Evolutionary conservation across 2,329 filamentous ascomycete species (phyloP).

Genomic region (Gnomoniopsis sp.): DNA sequence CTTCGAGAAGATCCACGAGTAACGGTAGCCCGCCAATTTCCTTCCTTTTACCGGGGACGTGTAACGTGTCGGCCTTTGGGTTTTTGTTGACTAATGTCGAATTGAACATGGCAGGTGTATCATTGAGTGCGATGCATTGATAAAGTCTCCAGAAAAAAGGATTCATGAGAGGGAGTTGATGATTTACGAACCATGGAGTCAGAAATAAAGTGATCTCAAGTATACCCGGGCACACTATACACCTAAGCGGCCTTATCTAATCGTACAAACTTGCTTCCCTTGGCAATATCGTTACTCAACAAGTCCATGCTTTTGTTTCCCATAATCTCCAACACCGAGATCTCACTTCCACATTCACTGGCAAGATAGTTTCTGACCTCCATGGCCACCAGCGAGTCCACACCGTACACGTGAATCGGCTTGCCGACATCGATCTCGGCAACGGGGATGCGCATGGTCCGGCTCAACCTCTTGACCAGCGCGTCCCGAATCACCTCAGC

Average conservation of each 20-base stretch:
- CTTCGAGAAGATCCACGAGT: no score
- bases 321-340: slow-evolving; percentile 12
- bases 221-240: no score
- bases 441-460: slow-evolving; percentile 23
- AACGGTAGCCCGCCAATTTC: no score
- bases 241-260: neutral
- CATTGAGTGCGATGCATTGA: no score
- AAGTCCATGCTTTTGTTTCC: slow-evolving; percentile 7
- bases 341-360: slow-evolving; percentile 9
- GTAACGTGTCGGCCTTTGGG: no score
- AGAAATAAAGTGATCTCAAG: no score
- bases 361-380: slow-evolving; percentile 26
- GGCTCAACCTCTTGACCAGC: slow-evolving; percentile 23
- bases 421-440: slow-evolving; percentile 24
- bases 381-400: slow-evolving; percentile 30
- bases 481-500: slow-evolving; percentile 17
- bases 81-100: no score
- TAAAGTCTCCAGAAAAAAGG: no score
- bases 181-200: no score
- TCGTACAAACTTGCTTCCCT: slow-evolving; percentile 10
- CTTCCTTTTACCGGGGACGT: no score
- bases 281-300: slow-evolving; percentile 9
- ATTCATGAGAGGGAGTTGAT: no score
- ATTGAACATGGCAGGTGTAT: no score
- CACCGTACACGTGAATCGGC: slow-evolving; percentile 24